A percentile compares a stretch with the other conserved stretches of the same genome.
phyloP scores from a whole-genome alignment of 1,139 yeast species.

The Pichia sp. region DNA sequence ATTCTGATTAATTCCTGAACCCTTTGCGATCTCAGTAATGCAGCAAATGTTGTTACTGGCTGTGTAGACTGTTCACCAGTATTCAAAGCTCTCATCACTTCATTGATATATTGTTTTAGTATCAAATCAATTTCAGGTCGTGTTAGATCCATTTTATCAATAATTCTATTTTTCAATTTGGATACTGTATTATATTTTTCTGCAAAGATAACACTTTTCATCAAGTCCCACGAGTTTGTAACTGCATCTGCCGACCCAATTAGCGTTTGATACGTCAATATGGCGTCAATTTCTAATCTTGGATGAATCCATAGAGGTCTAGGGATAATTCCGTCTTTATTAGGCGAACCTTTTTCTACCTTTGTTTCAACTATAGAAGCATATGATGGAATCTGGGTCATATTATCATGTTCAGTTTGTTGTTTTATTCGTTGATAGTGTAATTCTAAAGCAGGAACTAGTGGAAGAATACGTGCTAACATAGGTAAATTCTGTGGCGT shows the following conservation, averaged over 20 bases:
- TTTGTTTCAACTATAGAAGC: neutral
- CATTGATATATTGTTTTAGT: conserved; percentile 13
- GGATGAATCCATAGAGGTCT: conserved; percentile 34
- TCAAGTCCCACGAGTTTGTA: conserved; percentile 19
- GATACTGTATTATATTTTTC: conserved; percentile 23
- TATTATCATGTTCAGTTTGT: conserved; percentile 6
- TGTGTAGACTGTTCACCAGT: neutral
- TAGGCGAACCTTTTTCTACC: no score
- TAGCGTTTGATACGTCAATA: conserved; percentile 28
- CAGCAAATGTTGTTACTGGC: conserved; percentile 12
- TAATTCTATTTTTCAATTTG: conserved; percentile 20
- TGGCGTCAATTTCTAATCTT: conserved; percentile 29
- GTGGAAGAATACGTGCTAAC: conserved; percentile 8
- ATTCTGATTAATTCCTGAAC: conserved; percentile 24
- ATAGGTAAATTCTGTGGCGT: neutral
- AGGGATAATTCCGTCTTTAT: conserved; percentile 14
- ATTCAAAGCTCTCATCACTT: conserved; percentile 20
- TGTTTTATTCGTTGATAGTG: conserved; percentile 10
- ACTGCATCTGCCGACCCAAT: conserved; percentile 25
- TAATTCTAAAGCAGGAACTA: conserved; percentile 15
- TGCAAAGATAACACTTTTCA: conserved; percentile 28
- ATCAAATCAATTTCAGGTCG: conserved; percentile 2
- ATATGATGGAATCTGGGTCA: neutral
- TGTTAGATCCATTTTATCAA: conserved; percentile 22
- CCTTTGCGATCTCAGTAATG: conserved; percentile 17